Evolutionary conservation across 2,329 filamentous ascomycete genomes (phyloP).

Genomic region (Escovopsis weberi): DNA sequence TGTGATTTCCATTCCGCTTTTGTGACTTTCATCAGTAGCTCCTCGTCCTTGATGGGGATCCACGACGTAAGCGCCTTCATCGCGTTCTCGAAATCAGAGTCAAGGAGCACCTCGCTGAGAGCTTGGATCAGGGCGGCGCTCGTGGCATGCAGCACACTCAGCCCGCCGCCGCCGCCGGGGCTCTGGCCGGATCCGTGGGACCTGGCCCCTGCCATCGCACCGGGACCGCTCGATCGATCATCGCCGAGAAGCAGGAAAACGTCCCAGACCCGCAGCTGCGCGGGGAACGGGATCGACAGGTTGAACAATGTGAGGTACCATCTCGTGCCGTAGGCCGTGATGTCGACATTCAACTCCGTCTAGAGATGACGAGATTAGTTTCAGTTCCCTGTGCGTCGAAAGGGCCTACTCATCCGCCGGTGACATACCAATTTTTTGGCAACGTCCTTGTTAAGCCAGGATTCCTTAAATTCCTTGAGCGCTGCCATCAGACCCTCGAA

Average conservation of each 20-base stretch:
- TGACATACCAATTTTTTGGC: conserved; percentile 48
- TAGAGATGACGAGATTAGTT: conserved; percentile 16
- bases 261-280: conserved; percentile 93
- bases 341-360: conserved; percentile 65
- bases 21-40: conserved; percentile 81
- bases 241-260: conserved; percentile 83
- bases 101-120: conserved; percentile 72
- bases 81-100: conserved; percentile 90
- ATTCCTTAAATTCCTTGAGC: conserved; percentile 66
- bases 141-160: conserved; percentile 82
- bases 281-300: conserved; percentile 84
- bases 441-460: conserved; percentile 77
- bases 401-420: conserved; percentile 37
- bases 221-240: not conserved
- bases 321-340: conserved; percentile 86
- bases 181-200: conserved; percentile 4
- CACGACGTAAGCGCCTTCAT: conserved; percentile 96
- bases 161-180: conserved; percentile 14
- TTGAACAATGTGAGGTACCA: conserved; percentile 99
- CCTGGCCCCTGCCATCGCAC: conserved; percentile 2
- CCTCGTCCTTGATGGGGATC: conserved; percentile 88
- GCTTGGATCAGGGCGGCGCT: conserved; percentile 84
- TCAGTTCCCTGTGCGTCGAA: too few species aligned
- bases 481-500: conserved; percentile 81
- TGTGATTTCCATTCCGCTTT: conserved; percentile 71